Percentiles rank a stretch among this genome's conserved stretches.
Conservation (phyloP, 257 asterid species). For the Ilex aquifolium region DNA sequence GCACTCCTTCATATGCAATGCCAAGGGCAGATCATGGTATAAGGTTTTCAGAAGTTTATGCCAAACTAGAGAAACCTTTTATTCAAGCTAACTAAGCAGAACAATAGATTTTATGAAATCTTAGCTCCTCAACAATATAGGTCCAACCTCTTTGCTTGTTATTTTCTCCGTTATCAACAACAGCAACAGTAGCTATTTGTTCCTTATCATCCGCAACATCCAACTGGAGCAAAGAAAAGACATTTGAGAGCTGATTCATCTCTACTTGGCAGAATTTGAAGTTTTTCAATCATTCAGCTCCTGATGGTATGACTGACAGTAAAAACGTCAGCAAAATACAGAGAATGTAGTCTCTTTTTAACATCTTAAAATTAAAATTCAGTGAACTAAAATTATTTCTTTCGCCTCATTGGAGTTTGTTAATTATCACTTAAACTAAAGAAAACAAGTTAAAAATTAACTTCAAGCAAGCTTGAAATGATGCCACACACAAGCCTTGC, state of each 20-base stretch:
- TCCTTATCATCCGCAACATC: constrained; percentile 42
- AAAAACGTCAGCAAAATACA: too few species aligned
- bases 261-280: constrained; percentile 7
- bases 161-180: constrained; percentile 20
- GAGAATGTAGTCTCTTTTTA: too few species aligned
- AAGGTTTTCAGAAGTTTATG: too few species aligned
- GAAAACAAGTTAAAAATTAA: too few species aligned
- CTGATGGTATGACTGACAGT: constrained; percentile 11
- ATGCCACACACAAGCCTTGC: too few species aligned
- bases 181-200: constrained; percentile 11
- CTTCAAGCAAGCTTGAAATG: too few species aligned
- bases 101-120: background rate
- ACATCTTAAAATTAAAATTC: background rate
- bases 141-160: constrained; percentile 15
- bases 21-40: too few species aligned
- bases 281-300: constrained; percentile 18
- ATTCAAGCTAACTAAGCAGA: background rate
- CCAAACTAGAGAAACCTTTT: too few species aligned
- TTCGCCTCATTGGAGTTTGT: too few species aligned
- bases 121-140: too few species aligned
- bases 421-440: too few species aligned
- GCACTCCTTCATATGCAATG: too few species aligned
- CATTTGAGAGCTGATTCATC: constrained; percentile 64
- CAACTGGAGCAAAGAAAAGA: constrained; percentile 65
- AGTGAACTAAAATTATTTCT: background rate